A percentile compares a stretch with the other conserved stretches of the same genome.
These are phyloP conservation scores for Daldinia bambusicola DNA, from an alignment of 495 filamentous ascomycete genomes.

Conservation along the genomic window DNA sequence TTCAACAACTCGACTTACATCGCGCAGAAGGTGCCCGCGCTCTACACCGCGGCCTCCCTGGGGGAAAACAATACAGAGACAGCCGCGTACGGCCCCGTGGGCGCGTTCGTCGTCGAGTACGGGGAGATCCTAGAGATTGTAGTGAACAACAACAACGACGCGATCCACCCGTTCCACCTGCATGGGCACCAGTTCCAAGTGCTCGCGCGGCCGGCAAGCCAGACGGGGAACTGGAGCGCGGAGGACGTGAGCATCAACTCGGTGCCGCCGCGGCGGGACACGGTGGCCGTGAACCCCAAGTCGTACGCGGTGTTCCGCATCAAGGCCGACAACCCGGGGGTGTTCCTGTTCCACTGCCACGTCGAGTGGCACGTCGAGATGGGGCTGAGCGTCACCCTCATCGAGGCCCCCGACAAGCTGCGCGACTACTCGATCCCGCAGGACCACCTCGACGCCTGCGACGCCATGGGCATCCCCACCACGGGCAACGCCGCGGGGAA, in stretches of 20 bases:
- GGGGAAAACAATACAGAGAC: constrained; percentile 69
- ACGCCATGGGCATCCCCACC: constrained; percentile 58
- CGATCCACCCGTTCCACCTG: constrained; percentile 65
- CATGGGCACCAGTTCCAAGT: constrained; percentile 87
- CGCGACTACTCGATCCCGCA: constrained; percentile 69
- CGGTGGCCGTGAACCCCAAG: constrained; percentile 61
- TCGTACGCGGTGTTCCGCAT: constrained; percentile 69
- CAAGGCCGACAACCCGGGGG: constrained; percentile 74
- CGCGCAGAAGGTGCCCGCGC: constrained; percentile 75
- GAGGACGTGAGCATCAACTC: constrained; percentile 55
- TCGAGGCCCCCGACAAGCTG: constrained; percentile 74
- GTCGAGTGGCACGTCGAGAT: constrained; percentile 82
- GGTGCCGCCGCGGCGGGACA: constrained; percentile 61
- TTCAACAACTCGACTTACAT: constrained; percentile 83
- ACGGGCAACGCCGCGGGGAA: constrained; percentile 83
- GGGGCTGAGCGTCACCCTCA: constrained; percentile 75
- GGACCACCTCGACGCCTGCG: constrained; percentile 69
- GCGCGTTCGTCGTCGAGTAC: constrained; percentile 71
- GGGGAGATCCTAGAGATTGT: constrained; percentile 79
- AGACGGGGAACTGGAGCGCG: constrained; percentile 53
- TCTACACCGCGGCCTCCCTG: constrained; percentile 77
- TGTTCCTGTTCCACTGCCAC: constrained; percentile 86
- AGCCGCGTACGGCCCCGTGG: constrained; percentile 78
- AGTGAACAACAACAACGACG: constrained; percentile 79
- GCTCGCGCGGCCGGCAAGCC: constrained; percentile 60